Evolutionary conservation across 768 basidiomycete genomes (phyloP), one percentile per base, ranked within the genome.

Genomic region (Leucocoprinus leucothites): DNA sequence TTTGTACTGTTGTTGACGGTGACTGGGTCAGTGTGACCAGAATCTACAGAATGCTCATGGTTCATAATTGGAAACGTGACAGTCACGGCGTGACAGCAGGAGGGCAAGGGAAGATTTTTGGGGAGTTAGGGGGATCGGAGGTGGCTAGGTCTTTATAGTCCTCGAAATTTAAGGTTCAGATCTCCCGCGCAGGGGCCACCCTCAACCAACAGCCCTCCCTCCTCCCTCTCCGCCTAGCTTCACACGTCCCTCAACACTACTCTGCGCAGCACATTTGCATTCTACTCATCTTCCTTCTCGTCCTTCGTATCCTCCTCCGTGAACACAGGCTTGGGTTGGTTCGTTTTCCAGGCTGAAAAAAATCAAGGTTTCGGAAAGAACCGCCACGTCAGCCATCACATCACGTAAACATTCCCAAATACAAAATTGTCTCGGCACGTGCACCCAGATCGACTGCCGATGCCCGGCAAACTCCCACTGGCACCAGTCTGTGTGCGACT

Each of bases 271-370:
- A 61, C 60, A 55, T 41, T 57, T 22, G n/a, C 41, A 35, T 57
- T 63, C 63, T 74, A 65, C 64, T 71, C 60, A 44, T 74, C 68
- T 63, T 82, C 79, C 58, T 80, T 75, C 58, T 85, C 81, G 56
- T 81, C 77, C 58, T 85, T 82, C 60, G 82, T 78, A 51, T 80
- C 74, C 62, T 80, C 80, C 57, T 83, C 74, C 47, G 85, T 82
- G 67, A 95, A 95, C 57, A 96, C 89, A 0, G 93, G 83, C 68
- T 85, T 84, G 52, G 94, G 92, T 67, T 95, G 92, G 71, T 87
- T 94, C 64, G 75, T 71, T 71, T 78, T 82, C 92, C 93, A 94
- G 36, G 93, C 92, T 94, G 75, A 61, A 34, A 64, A 69, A n/a
- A n/a, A n/a, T n/a, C 63, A 77, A 74, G 71, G 72, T 74, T 74